Percentiles rank a stretch among this genome's conserved stretches.
Evolutionary conservation across 495 filamentous ascomycete species (phyloP).

Genomic region (Tuber melanosporum): DNA sequence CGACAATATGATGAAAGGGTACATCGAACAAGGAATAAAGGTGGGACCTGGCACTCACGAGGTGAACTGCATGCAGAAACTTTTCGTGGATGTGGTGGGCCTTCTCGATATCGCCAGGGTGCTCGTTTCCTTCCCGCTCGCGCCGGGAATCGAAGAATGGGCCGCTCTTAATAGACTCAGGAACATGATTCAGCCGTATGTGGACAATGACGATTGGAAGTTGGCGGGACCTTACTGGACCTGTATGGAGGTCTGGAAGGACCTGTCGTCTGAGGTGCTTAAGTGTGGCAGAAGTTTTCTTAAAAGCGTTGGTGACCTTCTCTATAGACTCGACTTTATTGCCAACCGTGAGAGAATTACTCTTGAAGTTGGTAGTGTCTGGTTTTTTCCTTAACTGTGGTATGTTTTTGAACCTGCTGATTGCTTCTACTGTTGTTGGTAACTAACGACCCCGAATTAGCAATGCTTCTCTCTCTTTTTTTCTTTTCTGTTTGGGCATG

Average conservation of each 20-base stretch:
- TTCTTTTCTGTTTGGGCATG: not conserved
- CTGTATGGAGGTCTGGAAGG: not conserved
- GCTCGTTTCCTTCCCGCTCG: not conserved
- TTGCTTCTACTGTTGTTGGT: not conserved
- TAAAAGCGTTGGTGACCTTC: not conserved
- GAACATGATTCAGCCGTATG: not conserved
- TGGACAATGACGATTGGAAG: not conserved
- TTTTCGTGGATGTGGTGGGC: not conserved
- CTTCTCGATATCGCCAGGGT: not conserved
- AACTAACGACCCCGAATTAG: too few relatives aligned
- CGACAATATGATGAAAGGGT: not conserved
- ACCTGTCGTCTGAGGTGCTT: not conserved
- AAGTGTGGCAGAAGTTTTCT: not conserved
- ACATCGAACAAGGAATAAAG: rapidly evolving
- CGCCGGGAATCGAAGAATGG: not conserved
- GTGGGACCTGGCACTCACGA: not conserved
- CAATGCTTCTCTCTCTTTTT: too few relatives aligned
- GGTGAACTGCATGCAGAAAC: not conserved
- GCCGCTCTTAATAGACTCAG: not conserved
- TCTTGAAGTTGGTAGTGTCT: not conserved
- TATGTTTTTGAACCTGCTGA: not conserved
- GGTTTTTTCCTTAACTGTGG: not conserved
- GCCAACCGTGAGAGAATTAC: not conserved
- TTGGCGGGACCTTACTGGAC: not conserved
- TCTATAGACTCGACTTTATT: not conserved